A percentile compares a stretch with the other conserved stretches of the same genome.
Conservation (phyloP, 306 rosid genomes). For the Rosa rugosa region DNA sequence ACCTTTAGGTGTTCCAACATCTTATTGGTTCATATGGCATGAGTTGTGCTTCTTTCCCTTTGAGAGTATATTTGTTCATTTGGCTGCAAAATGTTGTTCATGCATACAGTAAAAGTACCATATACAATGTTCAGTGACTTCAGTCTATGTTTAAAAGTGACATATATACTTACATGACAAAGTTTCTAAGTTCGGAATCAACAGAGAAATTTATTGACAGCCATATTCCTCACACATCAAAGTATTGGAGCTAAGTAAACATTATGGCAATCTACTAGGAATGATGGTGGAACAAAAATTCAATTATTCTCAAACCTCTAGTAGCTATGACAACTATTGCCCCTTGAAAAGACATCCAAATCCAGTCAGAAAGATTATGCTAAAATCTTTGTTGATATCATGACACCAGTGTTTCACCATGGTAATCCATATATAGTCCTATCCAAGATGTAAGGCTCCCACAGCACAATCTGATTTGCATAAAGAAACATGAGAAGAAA, state of each 20-base stretch:
- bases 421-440: background rate
- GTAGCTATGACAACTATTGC: background rate
- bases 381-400: conserved; percentile 6
- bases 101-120: background rate
- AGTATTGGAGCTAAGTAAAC: background rate
- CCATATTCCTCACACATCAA: background rate
- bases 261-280: background rate
- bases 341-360: conserved; percentile 3
- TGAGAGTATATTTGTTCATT: background rate
- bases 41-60: background rate
- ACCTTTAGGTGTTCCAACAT: background rate
- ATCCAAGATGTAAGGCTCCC: conserved; percentile 3
- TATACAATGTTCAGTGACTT: background rate
- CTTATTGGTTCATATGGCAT: background rate
- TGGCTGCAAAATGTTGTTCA: background rate
- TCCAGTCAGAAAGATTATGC: background rate
- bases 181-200: background rate
- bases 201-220: background rate
- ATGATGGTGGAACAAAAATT: background rate
- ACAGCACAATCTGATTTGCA: conserved; percentile 6
- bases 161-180: background rate
- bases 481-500: background rate
- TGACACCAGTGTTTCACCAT: conserved; percentile 4
- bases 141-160: background rate
- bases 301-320: background rate